These are phyloP conservation scores for Pseudogymnoascus sp. DNA, from an alignment of 2,329 filamentous ascomycete genomes.

Conservation along the genomic window DNA sequence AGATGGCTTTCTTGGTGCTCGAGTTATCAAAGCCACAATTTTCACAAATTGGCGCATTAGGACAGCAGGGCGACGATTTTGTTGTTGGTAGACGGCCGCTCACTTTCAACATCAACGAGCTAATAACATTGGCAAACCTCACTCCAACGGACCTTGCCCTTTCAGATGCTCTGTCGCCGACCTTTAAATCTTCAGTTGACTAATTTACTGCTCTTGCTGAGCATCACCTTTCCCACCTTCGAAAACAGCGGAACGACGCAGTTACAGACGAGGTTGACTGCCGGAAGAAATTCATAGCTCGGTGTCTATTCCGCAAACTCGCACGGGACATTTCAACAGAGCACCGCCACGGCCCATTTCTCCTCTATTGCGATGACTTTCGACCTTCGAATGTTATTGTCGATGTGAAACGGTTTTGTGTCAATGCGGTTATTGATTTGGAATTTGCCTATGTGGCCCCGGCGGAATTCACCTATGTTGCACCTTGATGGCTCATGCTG, in stretches of 20 bases:
- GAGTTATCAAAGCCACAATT: conserved; percentile 32
- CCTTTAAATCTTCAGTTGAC: conserved; percentile 29
- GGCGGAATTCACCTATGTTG: conserved; percentile 16
- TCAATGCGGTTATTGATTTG: conserved; percentile 17
- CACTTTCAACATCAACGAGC: conserved; percentile 37
- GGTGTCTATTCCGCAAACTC: conserved; percentile 29
- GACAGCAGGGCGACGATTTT: conserved; percentile 23
- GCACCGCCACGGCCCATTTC: conserved; percentile 14
- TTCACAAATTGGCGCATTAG: conserved; percentile 33
- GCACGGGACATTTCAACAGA: conserved; percentile 10
- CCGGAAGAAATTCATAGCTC: conserved; percentile 30
- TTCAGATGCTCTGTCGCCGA: conserved; percentile 19
- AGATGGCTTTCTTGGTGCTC: conserved; percentile 37
- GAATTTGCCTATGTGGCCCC: conserved; percentile 19
- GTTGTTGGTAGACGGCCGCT: conserved; percentile 31
- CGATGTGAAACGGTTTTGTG: not conserved
- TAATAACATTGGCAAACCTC: conserved; percentile 24
- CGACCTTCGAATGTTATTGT: conserved; percentile 17
- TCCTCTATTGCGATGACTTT: conserved; percentile 18
- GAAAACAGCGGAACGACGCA: conserved; percentile 34
- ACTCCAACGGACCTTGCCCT: conserved; percentile 10
- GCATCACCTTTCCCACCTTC: conserved; percentile 35
- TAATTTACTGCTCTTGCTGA: conserved; percentile 35
- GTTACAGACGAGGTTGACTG: conserved; percentile 27
- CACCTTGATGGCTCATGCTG: conserved; percentile 18